Evolutionary conservation across 2,329 filamentous ascomycete species (phyloP).

Genomic region (Calonectria crousiana): DNA sequence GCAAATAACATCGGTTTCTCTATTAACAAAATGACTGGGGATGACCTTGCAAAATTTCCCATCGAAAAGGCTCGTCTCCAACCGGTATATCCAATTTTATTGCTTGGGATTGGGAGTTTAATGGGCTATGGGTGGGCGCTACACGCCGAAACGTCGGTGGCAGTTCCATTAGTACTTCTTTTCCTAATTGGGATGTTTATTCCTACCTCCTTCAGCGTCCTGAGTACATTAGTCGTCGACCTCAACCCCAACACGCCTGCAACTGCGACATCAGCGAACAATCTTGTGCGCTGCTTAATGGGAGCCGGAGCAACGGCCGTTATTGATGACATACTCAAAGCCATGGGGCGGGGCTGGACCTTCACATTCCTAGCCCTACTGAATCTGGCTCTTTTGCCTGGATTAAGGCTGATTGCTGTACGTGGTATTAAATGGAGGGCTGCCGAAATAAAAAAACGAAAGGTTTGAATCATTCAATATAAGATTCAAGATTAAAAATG

Average conservation of each 20-base stretch:
- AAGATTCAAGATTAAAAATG: not conserved
- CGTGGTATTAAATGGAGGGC: conserved; percentile 64
- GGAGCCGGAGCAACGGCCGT: conserved; percentile 71
- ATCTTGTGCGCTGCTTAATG: conserved; percentile 71
- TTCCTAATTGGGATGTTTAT: conserved; percentile 69
- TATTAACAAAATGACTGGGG: conserved; percentile 69
- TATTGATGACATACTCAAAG: conserved; percentile 68
- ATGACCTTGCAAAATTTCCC: conserved; percentile 64
- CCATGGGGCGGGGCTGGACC: conserved; percentile 72
- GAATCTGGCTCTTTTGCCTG: conserved; percentile 60
- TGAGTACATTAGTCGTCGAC: conserved; percentile 73
- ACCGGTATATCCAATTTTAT: conserved; percentile 65
- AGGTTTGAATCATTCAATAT: not conserved
- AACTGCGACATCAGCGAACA: conserved; percentile 73
- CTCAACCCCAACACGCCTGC: conserved; percentile 71
- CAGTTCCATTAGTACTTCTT: conserved; percentile 66
- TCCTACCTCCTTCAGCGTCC: conserved; percentile 72
- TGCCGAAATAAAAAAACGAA: conserved; percentile 35
- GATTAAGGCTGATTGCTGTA: conserved; percentile 62
- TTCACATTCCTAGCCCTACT: conserved; percentile 69
- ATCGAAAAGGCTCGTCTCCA: conserved; percentile 68
- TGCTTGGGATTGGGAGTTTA: conserved; percentile 64
- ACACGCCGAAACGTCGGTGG: conserved; percentile 62
- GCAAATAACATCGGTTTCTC: conserved; percentile 71
- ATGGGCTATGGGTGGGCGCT: conserved; percentile 72